A percentile compares a stretch with the other conserved stretches of the same genome.
phyloP scores from a whole-genome alignment of 1,284 basidiomycete species.

The Coniophora puteana region DNA sequence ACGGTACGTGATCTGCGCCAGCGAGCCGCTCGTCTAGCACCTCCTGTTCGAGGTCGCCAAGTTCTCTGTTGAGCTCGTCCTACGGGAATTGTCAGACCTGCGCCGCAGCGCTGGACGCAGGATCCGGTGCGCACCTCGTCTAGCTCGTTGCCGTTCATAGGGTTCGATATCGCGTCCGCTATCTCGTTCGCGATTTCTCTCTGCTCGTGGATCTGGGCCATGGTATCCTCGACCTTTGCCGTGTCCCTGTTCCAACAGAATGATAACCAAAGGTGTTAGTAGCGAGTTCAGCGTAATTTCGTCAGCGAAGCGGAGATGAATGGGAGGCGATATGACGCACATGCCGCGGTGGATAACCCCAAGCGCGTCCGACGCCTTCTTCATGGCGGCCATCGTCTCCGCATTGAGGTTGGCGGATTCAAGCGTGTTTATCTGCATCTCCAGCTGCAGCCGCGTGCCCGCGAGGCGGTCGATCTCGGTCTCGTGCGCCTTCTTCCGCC shows the following conservation, averaged over 20 bases:
- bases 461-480: slow-evolving; percentile 85
- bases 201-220: slow-evolving; percentile 90
- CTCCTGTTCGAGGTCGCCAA: slow-evolving; percentile 91
- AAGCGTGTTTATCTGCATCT: slow-evolving; percentile 96
- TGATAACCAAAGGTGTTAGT: slow-evolving; percentile 8
- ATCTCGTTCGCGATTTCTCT: slow-evolving; percentile 95
- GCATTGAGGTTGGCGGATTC: slow-evolving; percentile 98
- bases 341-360: slow-evolving; percentile 90
- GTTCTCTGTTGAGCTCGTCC: slow-evolving; percentile 82
- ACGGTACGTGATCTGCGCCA: slow-evolving; percentile 88
- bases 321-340: slow-evolving; percentile 47
- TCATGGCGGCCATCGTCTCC: slow-evolving; percentile 98
- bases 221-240: slow-evolving; percentile 89
- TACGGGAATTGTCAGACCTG: slow-evolving; percentile 32
- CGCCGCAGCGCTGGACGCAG: slow-evolving; percentile 5
- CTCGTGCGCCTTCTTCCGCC: slow-evolving; percentile 93
- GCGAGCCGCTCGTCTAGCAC: slow-evolving; percentile 85
- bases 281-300: background rate
- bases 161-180: slow-evolving; percentile 89
- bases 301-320: slow-evolving; percentile 8
- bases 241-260: slow-evolving; percentile 85
- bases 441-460: slow-evolving; percentile 88
- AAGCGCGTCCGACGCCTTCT: slow-evolving; percentile 91
- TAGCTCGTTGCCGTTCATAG: slow-evolving; percentile 56
- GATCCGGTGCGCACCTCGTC: slow-evolving; percentile 63